These are phyloP conservation scores for Mycena indigotica DNA, from an alignment of 768 basidiomycete genomes.

Conservation along the genomic window DNA sequence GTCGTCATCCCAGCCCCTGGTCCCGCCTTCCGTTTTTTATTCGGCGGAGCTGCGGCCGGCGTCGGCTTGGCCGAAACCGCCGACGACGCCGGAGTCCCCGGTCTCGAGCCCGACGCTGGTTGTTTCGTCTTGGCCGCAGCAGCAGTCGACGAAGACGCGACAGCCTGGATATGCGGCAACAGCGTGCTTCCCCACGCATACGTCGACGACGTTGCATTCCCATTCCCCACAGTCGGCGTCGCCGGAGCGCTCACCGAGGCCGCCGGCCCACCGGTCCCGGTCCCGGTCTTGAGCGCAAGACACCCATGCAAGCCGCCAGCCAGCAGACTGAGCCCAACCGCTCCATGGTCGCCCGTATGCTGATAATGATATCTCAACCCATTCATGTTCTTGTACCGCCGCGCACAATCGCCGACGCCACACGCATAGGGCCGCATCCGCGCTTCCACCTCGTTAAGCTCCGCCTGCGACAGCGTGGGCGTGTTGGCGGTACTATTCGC, in stretches of 20 bases:
- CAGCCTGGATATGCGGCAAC: constrained; percentile 23
- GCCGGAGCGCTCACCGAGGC: constrained; percentile 17
- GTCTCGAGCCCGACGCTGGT: not conserved
- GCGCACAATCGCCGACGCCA: constrained; percentile 80
- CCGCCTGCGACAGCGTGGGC: constrained; percentile 15
- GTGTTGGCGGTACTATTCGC: not conserved
- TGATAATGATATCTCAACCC: constrained; percentile 95
- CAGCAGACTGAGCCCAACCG: constrained; percentile 81
- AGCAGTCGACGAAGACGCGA: constrained; percentile 1
- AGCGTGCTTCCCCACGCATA: constrained; percentile 25
- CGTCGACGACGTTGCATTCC: too few species aligned
- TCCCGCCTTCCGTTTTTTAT: not conserved
- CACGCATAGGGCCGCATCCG: constrained; percentile 85
- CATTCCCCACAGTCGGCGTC: not conserved
- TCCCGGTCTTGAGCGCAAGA: constrained; percentile 33
- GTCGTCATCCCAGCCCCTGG: not conserved
- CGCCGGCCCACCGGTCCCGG: constrained; percentile 4
- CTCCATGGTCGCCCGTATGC: constrained; percentile 94
- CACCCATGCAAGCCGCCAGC: constrained; percentile 73
- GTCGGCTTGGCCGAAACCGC: not conserved
- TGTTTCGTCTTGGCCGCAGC: not conserved
- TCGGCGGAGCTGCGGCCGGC: not conserved
- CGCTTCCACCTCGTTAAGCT: constrained; percentile 49
- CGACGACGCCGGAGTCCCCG: not conserved
- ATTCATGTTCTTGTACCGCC: constrained; percentile 99